These are phyloP conservation scores for Glomus cerebriforme DNA, from an alignment of 192 early-diverging fungal species.

Conservation along the genomic window DNA sequence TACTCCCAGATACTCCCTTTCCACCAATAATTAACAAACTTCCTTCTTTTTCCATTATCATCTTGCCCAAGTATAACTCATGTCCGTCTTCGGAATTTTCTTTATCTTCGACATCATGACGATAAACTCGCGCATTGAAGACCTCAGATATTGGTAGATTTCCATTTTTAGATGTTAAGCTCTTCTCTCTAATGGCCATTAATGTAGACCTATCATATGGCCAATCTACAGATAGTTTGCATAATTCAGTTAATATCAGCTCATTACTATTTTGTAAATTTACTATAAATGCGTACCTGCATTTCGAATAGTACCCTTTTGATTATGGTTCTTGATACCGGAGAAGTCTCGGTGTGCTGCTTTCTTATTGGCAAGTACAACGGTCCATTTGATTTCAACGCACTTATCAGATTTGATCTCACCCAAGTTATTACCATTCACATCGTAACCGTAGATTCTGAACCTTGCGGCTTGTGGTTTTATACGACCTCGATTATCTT, in stretches of 20 bases:
- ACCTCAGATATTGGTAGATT: background rate
- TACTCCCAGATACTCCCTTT: constrained; percentile 19
- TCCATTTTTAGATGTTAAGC: background rate
- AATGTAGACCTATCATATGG: background rate
- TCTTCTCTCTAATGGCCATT: background rate
- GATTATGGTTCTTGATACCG: background rate
- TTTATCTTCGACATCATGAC: background rate
- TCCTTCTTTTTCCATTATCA: constrained; percentile 21
- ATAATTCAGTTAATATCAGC: background rate
- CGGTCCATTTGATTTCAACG: constrained; percentile 4
- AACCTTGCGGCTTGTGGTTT: constrained; percentile 26
- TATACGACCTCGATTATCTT: background rate
- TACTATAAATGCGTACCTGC: background rate
- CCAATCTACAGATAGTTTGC: constrained; percentile 19
- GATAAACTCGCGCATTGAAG: constrained; percentile 21
- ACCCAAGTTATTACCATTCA: background rate
- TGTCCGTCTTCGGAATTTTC: background rate
- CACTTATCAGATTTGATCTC: background rate
- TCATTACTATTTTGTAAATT: background rate
- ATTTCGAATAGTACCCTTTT: background rate
- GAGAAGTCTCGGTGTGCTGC: background rate
- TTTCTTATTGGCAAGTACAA: constrained; percentile 29
- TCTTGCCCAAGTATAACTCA: constrained; percentile 9
- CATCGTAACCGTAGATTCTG: constrained; percentile 24
- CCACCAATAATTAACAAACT: constrained; percentile 29